Base-by-base conservation (phyloP, 768 basidiomycete genomes). In the Dacryopinax spathularia region DNA sequence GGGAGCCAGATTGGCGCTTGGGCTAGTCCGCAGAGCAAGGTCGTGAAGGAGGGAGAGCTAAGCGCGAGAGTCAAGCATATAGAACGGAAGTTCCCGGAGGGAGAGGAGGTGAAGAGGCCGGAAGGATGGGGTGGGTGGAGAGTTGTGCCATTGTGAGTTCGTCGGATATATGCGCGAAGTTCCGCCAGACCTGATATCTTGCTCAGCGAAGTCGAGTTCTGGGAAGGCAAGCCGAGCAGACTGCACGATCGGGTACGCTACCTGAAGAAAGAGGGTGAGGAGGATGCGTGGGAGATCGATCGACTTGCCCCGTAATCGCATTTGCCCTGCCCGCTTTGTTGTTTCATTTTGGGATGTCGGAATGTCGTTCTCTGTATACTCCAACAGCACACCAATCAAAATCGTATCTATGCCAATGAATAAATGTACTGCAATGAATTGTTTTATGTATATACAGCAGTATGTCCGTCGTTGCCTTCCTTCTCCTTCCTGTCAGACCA, bases 71-170 rank as follows among this genome's bases (percentile, higher is more conserved):
- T 93, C 16, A 75, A 84, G 64, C 77, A 78, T 70, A 70, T 87
- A 22, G 76, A 82, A 70, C 76, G 81, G 56, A 79, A 78, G 34
- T 91, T 90, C 70, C 78, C 77, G 18, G 76, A 79, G 18, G 66
- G 74, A 18, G 76, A 76, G 4, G 74, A 67, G 7, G 75, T 96
- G 13, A 87, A 89, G 0, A 77, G 86, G 56, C 95, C 95, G 2
- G 85, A 89, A 7, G 91, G 90, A 73, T 98, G 95, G 95, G 95
- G 95, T 65, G 95, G 95, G 2, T 96, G 91, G 88, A 80, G 95
- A 68, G 80, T 98, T 34, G 79, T 97, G n/a, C 95, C 95, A 29
- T 81, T 80, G 91, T 95, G 69, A 69, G 85, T 79, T 3, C 12
- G 13, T 13, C n/a, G 20, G 36, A 67, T 22, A 41, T 31, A 60